Base-by-base conservation (phyloP, 495 filamentous ascomycete species). In the Neurospora sp. region DNA sequence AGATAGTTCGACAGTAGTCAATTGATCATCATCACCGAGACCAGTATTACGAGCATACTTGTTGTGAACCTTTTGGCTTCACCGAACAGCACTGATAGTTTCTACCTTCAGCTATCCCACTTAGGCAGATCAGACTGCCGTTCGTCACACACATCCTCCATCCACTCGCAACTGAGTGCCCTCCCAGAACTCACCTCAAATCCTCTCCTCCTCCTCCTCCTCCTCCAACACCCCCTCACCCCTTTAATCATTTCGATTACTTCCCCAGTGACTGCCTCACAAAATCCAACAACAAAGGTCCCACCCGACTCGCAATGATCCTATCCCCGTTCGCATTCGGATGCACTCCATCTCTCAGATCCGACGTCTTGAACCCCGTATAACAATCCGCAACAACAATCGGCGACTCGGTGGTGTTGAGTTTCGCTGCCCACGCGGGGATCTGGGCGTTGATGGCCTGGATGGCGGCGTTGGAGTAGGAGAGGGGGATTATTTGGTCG, bases 381-480 rank as follows among this genome's bases (percentile, higher is more conserved):
- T 79, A 77, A 66, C 80, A 80, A 71, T 85, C 82, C 72, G 79
- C 80, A 59, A 85, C 74, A n/a, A 78, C 76, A 69, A 85, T 81
- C 59, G 82, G 83, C 39, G 78, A 80, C 37, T 81, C 78, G 7
- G 78, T 79, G 19, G 62, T 76, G 71, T 78, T 83, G 48, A 79
- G 75, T 5, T 74, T 74, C 17, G 40, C 69, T 15, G 79, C 82
- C 82, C 81, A 83, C 71, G 69, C 77, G 6, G 82, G 81, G 40
- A 84, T 83, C 71, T 76, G 75, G 24, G 70, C 74, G 78, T 84
- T 83, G 74, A 83, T 73, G 8, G 72, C 73, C 34, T 78, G 70
- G 71, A 83, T 75, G 19, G 5, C 43, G 5, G 74, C 69, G 71
- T 66, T 72, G 72, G 74, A 74, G 15, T 74, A 28, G 34, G 77